Conservation (phyloP, 495 filamentous ascomycete species). For the Trichocladium uniseriatum region DNA sequence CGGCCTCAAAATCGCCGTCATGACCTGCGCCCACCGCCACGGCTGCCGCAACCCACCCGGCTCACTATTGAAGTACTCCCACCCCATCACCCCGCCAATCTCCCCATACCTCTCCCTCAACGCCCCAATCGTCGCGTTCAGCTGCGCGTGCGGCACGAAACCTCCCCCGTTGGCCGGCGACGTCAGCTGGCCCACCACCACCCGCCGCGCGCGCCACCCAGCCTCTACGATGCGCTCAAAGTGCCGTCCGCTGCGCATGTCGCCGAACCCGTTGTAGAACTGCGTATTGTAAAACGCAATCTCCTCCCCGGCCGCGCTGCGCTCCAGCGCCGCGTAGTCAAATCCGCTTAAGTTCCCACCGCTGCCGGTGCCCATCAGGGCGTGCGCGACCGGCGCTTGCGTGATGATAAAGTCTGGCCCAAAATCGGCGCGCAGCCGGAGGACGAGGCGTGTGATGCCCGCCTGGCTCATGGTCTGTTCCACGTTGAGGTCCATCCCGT, state of each 20-base stretch:
- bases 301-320: constrained; percentile 16
- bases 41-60: constrained; percentile 49
- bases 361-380: constrained; percentile 33
- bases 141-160: constrained; percentile 27
- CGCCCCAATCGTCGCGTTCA: constrained; percentile 36
- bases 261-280: constrained; percentile 78
- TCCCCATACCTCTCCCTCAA: constrained; percentile 43
- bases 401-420: constrained; percentile 64
- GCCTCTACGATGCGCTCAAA: constrained; percentile 53
- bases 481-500: constrained; percentile 77
- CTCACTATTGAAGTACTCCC: constrained; percentile 73
- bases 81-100: constrained; percentile 78
- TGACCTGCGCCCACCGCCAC: constrained; percentile 62
- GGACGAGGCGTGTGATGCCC: constrained; percentile 63
- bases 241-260: constrained; percentile 46
- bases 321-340: constrained; percentile 57
- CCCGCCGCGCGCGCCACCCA: constrained; percentile 55
- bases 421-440: constrained; percentile 61
- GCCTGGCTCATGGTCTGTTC: constrained; percentile 65
- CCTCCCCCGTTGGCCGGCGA: constrained; percentile 55
- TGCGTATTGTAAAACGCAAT: constrained; percentile 75
- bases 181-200: constrained; percentile 67
- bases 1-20: constrained; percentile 44
- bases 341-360: constrained; percentile 61
- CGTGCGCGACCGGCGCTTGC: constrained; percentile 68